A percentile compares a stretch with the other conserved stretches of the same genome.
Conservation (phyloP, 176 grass and related monocot genomes). For the Puccinellia tenuiflora region DNA sequence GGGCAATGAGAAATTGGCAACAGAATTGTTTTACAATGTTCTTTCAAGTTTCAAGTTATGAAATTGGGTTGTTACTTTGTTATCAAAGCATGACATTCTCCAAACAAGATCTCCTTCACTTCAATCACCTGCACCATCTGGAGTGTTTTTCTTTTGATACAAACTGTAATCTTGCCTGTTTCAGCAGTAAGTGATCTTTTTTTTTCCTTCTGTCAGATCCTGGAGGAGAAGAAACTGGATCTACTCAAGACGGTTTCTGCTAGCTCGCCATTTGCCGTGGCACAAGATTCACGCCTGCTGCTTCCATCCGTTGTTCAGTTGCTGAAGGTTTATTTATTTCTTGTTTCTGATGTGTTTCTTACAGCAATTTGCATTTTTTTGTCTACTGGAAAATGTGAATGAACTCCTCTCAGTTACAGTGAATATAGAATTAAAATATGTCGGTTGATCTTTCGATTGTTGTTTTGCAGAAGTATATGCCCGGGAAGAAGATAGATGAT, state of each 20-base stretch:
- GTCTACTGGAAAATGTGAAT: background rate
- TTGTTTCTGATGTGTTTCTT: background rate
- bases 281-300: conserved; percentile 95
- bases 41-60: background rate
- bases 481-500: conserved; percentile 84
- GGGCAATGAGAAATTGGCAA: background rate
- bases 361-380: background rate
- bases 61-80: background rate
- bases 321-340: conserved; percentile 58
- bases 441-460: conserved; percentile 4
- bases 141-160: background rate
- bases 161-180: background rate
- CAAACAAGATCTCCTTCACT: background rate
- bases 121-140: background rate
- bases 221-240: conserved; percentile 90
- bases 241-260: conserved; percentile 91
- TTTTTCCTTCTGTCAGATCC: conserved; percentile 45
- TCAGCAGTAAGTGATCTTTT: background rate
- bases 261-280: conserved; percentile 73
- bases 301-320: conserved; percentile 82
- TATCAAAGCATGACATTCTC: background rate
- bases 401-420: background rate
- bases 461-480: conserved; percentile 85
- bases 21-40: background rate
- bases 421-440: background rate